Evolutionary conservation across 495 filamentous ascomycete species (phyloP), one percentile per base, ranked within the genome.

Genomic region (Hyaloscypha variabilis): DNA sequence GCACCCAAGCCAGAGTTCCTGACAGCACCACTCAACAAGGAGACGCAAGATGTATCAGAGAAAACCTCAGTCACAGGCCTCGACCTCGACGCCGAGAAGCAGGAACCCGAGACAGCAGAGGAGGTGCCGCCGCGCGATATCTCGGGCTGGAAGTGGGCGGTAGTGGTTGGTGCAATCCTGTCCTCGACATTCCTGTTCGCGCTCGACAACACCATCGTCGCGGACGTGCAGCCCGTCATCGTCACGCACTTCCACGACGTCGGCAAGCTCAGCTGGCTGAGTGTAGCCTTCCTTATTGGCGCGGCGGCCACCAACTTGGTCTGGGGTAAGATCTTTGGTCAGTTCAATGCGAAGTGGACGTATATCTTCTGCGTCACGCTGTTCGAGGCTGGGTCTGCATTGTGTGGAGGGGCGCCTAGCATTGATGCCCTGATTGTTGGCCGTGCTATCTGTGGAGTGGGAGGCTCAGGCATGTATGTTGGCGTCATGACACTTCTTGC

Each of bases 221-320:
- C 87, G 25, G 80, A 86, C 64, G 74, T 89, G 13, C 86, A 87
- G 70, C 79, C 80, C 6, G 73, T 75, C 3, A 81, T 89, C 21
- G 71, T 88, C 53, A 74, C 77, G 28, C 46, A 63, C 0, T 84
- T 89, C 36, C 77, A 79, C 11, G 70, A 79, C 24, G 75, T 86
- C n/a, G 75, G 78, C 5, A 83, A 86, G 64, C 71, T 90, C 8
- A 66, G 81, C 36, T 90, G 87, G 87, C 69, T 88, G 26, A 76
- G 78, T 0, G 77, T 84, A 6, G 79, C 82, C 8, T 88, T 88
- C 66, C 70, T 80, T 0, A 71, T 90, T 1, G 79, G 78, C 25
- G 77, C 79, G 2, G 76, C 80, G 1, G 72, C 78, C 2, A 81
- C 81, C 21, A 82, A 80, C 58, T 71, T 85, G 13, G n/a, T 75